Evolutionary conservation across 2,329 filamentous ascomycete species (phyloP), one percentile per base, ranked within the genome.

Genomic region (Diaporthe australafricana): DNA sequence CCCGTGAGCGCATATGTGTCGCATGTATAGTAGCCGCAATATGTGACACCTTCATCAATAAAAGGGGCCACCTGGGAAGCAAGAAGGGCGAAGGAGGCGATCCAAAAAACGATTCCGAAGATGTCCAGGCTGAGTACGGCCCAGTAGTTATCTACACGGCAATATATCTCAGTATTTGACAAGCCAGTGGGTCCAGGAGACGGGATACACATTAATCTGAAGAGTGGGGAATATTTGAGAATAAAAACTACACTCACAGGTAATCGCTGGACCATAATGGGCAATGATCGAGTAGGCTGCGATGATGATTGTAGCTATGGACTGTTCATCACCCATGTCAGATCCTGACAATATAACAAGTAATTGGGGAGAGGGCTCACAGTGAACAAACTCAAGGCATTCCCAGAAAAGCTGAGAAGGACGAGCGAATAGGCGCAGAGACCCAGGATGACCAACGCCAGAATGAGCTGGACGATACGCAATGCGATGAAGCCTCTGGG

Each of bases 71-170:
- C 79, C 52, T 82, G 75, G 20, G 82, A 75, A 9, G 84, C 84
- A 12, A 84, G 77, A 20, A 85, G 74, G 16, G 81, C 83, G 50
- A 87, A 84, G 1, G 83, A 81, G 66, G 80, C 75, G 45, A 88
- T 79, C 88, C 87, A 90, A 78, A 90, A 86, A 70, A 90, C 72
- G 68, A 87, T 77, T 38, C 87, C 83, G 70, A 86, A 82, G 25
- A 86, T 82, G 74, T 90, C 88, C 47, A 90, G 80, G 27, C 80
- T 81, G 4, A 90, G 78, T 9, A 87, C 81, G 32, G 85, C 85
- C 84, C 86, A 89, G 79, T 87, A 87, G 78, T 89, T 90, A 79
- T 65, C 60, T 86, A 88, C 2, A 40, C 55, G 22, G 35, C 47
- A 30, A 63, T 22, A 57, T 25, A 82, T 75, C 8, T 63, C 17